These are phyloP conservation scores for Leccinum incarnatum DNA, from an alignment of 768 basidiomycete species.

Conservation along the genomic window DNA sequence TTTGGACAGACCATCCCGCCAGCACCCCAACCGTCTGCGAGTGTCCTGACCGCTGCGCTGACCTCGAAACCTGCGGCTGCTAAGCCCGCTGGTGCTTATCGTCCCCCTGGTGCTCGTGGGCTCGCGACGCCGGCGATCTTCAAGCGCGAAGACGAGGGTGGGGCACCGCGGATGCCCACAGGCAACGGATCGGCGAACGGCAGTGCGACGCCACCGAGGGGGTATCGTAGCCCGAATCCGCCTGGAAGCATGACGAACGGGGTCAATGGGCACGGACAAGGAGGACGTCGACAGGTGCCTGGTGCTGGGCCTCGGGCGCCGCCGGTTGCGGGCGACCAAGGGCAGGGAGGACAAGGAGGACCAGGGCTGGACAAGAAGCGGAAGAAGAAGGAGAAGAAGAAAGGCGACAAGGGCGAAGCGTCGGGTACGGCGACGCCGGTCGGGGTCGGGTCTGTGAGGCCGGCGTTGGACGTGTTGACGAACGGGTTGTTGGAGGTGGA, in stretches of 20 bases:
- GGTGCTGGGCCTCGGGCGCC: constrained; percentile 61
- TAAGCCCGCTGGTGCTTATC: constrained; percentile 84
- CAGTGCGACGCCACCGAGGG: constrained; percentile 60
- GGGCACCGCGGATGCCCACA: constrained; percentile 49
- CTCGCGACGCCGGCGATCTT: constrained; percentile 84
- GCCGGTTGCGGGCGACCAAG: constrained; percentile 40
- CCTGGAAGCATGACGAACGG: constrained; percentile 46
- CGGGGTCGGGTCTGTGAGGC: constrained; percentile 26
- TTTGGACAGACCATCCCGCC: constrained; percentile 68
- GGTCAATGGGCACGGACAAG: constrained; percentile 26
- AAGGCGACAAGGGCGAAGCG: constrained; percentile 37
- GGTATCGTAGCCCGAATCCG: constrained; percentile 55
- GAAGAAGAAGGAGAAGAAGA: constrained; percentile 61
- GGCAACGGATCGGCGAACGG: constrained; percentile 40
- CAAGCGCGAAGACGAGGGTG: constrained; percentile 91
- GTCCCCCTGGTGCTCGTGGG: constrained; percentile 35
- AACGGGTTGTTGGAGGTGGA: constrained; percentile 21
- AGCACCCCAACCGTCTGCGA: constrained; percentile 63
- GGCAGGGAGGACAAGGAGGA: constrained; percentile 22
- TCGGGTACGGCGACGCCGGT: constrained; percentile 31
- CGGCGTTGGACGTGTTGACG: constrained; percentile 38
- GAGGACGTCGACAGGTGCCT: constrained; percentile 54
- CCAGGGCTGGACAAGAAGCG: constrained; percentile 36
- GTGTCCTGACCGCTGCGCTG: constrained; percentile 48
- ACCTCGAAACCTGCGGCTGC: constrained; percentile 52